Evolutionary conservation across 1,139 yeast genomes (phyloP), one percentile per base, ranked within the genome.

Genomic region (Yamadazyma spencermartinsiae): DNA sequence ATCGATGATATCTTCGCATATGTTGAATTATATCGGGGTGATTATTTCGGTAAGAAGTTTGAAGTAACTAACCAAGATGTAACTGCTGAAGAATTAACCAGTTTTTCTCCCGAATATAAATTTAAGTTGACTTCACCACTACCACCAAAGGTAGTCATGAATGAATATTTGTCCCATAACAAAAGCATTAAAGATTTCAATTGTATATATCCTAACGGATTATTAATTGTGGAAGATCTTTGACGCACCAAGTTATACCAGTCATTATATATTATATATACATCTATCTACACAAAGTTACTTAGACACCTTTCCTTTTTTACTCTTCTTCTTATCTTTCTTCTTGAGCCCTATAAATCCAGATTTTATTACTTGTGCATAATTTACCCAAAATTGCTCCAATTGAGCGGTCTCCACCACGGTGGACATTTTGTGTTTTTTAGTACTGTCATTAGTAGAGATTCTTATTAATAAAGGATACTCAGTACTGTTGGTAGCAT

Each of bases 331-430:
- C 58, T 56, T 79, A 18, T 61, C 65, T 55, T 59, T 65, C 58
- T 76, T 79, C 51, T 63, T 75, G 44, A 84, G 56, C 9, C 86
- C 80, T 24, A 75, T 61, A 38, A 78, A 60, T 17, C 68, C 88
- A 20, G 66, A 56, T 56, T 85, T 86, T 41, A 86, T 69, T 0
- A 76, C 76, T 33, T 76, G 80, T 1, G 85, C 65, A 57, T 86
- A 86, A 30, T 77, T 79, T 28, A 61, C 59, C 95, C 95, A 86
- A 55, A 86, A 86, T 45, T 65, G 63, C 42, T 80, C 85, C 48
- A 86, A 64, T 14, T 73, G 64, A 4, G 68, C 73, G 0, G 76
- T 62, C 31, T 73, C 74, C 20, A 87, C 87, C 15, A 80, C 76
- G 0, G 95, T 86, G 7, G 86, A 76, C 33, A 79, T 58, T 54